Evolutionary conservation across 116 monocot genomes (phyloP).

Genomic region (Posidonia oceanica): DNA sequence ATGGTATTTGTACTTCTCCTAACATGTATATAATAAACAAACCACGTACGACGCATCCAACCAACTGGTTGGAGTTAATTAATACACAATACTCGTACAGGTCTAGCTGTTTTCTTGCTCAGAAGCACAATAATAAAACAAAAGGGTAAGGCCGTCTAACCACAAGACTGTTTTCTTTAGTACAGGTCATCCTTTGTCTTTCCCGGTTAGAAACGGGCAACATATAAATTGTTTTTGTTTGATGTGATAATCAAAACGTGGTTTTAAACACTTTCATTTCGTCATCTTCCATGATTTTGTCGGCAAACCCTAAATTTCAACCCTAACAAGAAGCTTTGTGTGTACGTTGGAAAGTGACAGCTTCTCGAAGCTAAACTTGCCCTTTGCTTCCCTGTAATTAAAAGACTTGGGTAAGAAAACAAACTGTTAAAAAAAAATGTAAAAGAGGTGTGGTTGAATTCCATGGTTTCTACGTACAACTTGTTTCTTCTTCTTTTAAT

Average conservation of each 20-base stretch:
- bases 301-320: background rate
- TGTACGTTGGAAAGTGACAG: background rate
- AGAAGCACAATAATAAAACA: background rate
- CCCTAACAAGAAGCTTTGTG: slow-evolving; percentile 1
- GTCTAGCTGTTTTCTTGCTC: background rate
- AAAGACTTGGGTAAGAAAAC: too few species aligned
- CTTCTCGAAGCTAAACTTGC: background rate
- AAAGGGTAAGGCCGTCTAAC: background rate
- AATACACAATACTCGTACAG: background rate
- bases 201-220: background rate
- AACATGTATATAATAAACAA: background rate
- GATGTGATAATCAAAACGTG: background rate
- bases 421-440: too few species aligned
- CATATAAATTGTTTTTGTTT: background rate
- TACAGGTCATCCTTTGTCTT: background rate
- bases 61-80: background rate
- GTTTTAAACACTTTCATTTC: background rate
- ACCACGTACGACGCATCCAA: background rate
- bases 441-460: too few species aligned
- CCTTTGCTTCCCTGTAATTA: too few species aligned
- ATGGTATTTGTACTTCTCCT: background rate
- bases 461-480: too few species aligned
- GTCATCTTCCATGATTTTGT: background rate
- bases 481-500: too few species aligned
- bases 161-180: too few species aligned